A percentile compares a stretch with the other conserved stretches of the same genome.
Conservation (phyloP, 2,329 filamentous ascomycete species). For the Apiospora koreana region DNA sequence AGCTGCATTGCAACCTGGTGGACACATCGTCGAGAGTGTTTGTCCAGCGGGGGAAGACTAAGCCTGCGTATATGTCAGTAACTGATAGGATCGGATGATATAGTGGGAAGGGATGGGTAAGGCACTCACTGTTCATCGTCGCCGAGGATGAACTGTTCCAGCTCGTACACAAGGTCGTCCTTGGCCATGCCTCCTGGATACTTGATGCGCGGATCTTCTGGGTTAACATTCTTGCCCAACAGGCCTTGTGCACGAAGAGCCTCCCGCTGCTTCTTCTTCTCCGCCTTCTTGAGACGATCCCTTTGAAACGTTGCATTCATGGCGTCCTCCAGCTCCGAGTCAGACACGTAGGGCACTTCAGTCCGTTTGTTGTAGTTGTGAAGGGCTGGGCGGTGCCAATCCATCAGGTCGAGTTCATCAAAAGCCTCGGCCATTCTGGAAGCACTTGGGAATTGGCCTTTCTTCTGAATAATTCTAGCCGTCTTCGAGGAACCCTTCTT, state of each 20-base stretch:
- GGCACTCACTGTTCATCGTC: constrained; percentile 60
- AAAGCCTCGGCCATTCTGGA: constrained; percentile 48
- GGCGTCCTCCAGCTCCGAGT: constrained; percentile 65
- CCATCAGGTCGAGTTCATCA: constrained; percentile 82
- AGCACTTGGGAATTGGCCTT: constrained; percentile 40
- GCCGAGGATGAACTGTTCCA: constrained; percentile 69
- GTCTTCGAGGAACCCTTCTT: constrained; percentile 28
- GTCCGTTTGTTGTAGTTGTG: constrained; percentile 53
- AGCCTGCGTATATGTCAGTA: constrained; percentile 49
- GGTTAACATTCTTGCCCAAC: constrained; percentile 59
- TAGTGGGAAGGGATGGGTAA: not conserved
- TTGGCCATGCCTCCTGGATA: constrained; percentile 73
- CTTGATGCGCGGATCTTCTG: constrained; percentile 65
- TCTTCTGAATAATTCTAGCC: constrained; percentile 26
- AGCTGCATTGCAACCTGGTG: constrained; percentile 78
- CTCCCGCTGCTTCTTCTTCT: constrained; percentile 70
- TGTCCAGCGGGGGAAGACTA: constrained; percentile 81
- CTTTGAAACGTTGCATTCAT: constrained; percentile 64
- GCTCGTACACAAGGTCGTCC: constrained; percentile 70
- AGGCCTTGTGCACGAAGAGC: constrained; percentile 66
- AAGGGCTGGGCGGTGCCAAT: constrained; percentile 72
- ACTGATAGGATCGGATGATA: constrained; percentile 4
- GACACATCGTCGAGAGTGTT: constrained; percentile 72
- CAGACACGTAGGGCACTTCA: constrained; percentile 57
- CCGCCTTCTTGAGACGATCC: constrained; percentile 71